Conservation (phyloP, 805 yeast species). For the Ogataea chonburiensis region DNA sequence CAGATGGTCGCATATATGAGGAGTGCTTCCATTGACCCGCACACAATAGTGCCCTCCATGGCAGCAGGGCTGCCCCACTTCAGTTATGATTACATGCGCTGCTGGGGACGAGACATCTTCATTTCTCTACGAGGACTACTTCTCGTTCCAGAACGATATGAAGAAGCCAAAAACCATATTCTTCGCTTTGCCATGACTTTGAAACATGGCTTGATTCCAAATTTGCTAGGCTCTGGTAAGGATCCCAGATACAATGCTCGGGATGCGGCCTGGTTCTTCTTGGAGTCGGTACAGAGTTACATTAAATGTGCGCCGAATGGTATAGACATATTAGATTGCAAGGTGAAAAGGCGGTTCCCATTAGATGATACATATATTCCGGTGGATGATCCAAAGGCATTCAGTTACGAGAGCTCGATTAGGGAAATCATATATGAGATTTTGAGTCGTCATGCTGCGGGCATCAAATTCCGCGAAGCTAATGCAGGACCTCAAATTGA, state of each 20-base stretch:
- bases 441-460: slow-evolving; percentile 82
- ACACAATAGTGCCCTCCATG: slow-evolving; percentile 61
- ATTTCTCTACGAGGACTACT: slow-evolving; percentile 81
- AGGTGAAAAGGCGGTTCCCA: slow-evolving; percentile 76
- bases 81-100: slow-evolving; percentile 86
- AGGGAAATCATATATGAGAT: slow-evolving; percentile 82
- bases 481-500: slow-evolving; percentile 90
- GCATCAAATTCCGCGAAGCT: slow-evolving; percentile 87
- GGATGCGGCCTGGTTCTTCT: slow-evolving; percentile 95
- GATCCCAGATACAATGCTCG: slow-evolving; percentile 95
- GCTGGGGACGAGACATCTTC: slow-evolving; percentile 98
- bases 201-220: slow-evolving; percentile 94
- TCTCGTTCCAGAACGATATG: slow-evolving; percentile 72
- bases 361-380: slow-evolving; percentile 77
- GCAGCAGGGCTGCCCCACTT: slow-evolving; percentile 98
- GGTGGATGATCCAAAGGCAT: slow-evolving; percentile 71
- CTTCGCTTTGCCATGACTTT: slow-evolving; percentile 85
- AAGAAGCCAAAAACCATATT: slow-evolving; percentile 79
- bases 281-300: slow-evolving; percentile 87
- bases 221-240: slow-evolving; percentile 85
- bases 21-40: slow-evolving; percentile 74
- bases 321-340: slow-evolving; percentile 59
- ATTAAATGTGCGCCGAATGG: slow-evolving; percentile 69
- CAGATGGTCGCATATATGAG: slow-evolving; percentile 81
- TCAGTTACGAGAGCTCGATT: slow-evolving; percentile 64